Percentiles rank a stretch among this genome's conserved stretches.
These are phyloP conservation scores for Geum urbanum DNA, from an alignment of 306 rosid genomes.

Conservation along the genomic window DNA sequence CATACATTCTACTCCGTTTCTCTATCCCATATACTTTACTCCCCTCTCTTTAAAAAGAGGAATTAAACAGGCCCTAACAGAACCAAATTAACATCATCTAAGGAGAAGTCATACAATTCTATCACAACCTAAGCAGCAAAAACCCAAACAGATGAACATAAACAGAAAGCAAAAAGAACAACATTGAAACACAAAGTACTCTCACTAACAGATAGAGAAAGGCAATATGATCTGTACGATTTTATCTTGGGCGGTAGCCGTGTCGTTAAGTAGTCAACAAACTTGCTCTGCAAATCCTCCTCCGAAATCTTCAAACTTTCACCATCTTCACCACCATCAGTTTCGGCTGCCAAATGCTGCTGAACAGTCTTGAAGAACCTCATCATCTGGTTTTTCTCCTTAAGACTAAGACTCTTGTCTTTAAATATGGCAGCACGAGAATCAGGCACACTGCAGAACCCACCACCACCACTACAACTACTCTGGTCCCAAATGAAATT, in stretches of 20 bases:
- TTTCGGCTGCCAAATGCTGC: conserved; percentile 46
- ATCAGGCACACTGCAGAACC: conserved; percentile 63
- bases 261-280: conserved; percentile 63
- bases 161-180: background rate
- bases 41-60: too few species aligned
- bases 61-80: background rate
- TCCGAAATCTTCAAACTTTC: conserved; percentile 44
- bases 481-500: conserved; percentile 48
- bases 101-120: background rate
- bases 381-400: conserved; percentile 80
- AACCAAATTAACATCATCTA: background rate
- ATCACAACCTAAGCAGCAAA: background rate
- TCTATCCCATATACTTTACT: background rate
- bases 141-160: background rate
- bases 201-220: conserved; percentile 46
- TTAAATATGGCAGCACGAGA: conserved; percentile 87
- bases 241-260: conserved; percentile 76
- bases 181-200: conserved; percentile 26
- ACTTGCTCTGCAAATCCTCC: conserved; percentile 76
- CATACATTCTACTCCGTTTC: background rate
- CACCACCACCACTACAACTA: conserved; percentile 22
- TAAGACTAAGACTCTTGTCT: conserved; percentile 60
- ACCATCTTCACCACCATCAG: conserved; percentile 20
- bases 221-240: conserved; percentile 55
- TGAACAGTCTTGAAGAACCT: conserved; percentile 86